Percentiles rank a stretch among this genome's conserved stretches.
Evolutionary conservation across 2,329 filamentous ascomycete genomes (phyloP).

Genomic region (Neonectria punicea): DNA sequence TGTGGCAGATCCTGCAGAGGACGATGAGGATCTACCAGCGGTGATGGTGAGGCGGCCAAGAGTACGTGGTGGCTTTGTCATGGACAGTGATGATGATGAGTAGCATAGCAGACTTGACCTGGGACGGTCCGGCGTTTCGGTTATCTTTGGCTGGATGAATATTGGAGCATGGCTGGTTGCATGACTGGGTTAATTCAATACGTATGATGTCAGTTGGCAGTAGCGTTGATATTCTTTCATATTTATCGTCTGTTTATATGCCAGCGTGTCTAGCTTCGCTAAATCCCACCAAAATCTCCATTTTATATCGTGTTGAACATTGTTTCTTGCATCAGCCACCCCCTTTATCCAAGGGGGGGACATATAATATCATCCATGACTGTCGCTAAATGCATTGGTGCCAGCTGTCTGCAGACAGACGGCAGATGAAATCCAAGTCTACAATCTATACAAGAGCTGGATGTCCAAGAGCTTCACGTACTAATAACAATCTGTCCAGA

Average conservation of each 20-base stretch:
- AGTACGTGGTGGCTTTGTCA: slow-evolving; percentile 63
- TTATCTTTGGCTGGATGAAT: slow-evolving; percentile 14
- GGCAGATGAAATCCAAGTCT: background rate
- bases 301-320: background rate
- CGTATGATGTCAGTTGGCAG: background rate
- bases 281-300: background rate
- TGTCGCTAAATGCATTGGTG: slow-evolving; percentile 1
- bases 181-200: slow-evolving; percentile 1
- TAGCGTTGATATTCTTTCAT: background rate
- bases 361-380: background rate
- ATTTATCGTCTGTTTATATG: background rate
- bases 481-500: too few relatives aligned
- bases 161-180: slow-evolving; percentile 1
- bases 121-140: slow-evolving; percentile 28
- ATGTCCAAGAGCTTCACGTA: background rate
- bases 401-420: background rate
- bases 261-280: too few relatives aligned
- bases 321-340: background rate
- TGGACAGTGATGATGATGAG: slow-evolving; percentile 70
- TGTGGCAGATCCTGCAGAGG: slow-evolving; percentile 27
- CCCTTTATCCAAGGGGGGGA: background rate
- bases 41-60: slow-evolving; percentile 53
- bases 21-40: slow-evolving; percentile 46
- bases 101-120: slow-evolving; percentile 36
- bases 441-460: background rate